Evolutionary conservation across 148 eudicot genomes (phyloP).

Genomic region (Rhododendron ferrugineum): DNA sequence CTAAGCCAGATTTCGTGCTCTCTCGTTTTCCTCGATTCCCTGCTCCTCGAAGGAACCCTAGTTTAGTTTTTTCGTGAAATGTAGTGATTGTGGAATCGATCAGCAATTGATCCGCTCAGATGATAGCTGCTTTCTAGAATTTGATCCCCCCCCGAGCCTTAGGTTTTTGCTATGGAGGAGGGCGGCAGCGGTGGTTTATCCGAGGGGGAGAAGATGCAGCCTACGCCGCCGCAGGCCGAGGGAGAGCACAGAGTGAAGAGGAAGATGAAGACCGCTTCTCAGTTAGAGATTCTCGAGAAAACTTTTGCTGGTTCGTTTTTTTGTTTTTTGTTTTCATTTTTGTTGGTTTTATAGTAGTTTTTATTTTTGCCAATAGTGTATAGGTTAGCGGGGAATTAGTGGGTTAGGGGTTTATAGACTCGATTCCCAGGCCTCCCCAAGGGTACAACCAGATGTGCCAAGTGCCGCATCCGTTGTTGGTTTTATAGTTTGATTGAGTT

Average conservation of each 20-base stretch:
- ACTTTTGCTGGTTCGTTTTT: slow-evolving; percentile 60
- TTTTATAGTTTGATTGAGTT: not conserved
- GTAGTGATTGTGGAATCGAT: not conserved
- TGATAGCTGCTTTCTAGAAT: not conserved
- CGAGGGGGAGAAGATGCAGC: slow-evolving; percentile 47
- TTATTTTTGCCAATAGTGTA: not conserved
- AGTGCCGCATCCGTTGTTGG: not conserved
- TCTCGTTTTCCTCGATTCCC: slow-evolving; percentile 9
- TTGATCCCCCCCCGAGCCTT: not conserved
- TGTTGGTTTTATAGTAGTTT: not conserved
- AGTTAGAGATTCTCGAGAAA: slow-evolving; percentile 71
- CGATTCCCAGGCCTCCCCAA: not conserved
- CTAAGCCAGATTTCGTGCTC: not conserved
- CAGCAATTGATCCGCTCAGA: not conserved
- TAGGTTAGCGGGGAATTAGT: not conserved
- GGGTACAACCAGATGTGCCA: not conserved
- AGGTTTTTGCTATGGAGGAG: slow-evolving; percentile 22
- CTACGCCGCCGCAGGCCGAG: slow-evolving; percentile 42
- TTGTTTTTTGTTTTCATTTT: slow-evolving; percentile 2
- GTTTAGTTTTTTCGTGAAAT: not conserved
- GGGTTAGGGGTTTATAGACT: not conserved
- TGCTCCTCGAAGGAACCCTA: slow-evolving; percentile 6
- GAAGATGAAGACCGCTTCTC: slow-evolving; percentile 88
- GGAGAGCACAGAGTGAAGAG: slow-evolving; percentile 66
- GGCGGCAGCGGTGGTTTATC: slow-evolving; percentile 36